Percentiles rank a stretch among this genome's conserved stretches.
phyloP scores from a whole-genome alignment of 2,329 filamentous ascomycete genomes.

The Paracorniculantispora psalliotae region DNA sequence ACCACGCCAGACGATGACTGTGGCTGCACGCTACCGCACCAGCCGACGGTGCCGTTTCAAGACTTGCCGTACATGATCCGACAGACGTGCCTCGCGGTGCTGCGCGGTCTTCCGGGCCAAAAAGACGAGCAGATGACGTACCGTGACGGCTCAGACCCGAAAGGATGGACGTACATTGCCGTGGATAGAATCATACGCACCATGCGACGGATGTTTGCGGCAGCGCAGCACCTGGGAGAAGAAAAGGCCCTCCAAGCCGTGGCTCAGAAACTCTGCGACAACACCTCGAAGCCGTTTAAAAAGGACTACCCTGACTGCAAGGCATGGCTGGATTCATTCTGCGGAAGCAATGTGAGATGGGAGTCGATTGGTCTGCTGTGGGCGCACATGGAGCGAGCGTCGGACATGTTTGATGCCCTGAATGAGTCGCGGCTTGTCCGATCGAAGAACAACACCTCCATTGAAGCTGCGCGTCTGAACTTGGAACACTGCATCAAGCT shows the following conservation, averaged over 20 bases:
- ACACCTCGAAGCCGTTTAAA: conserved; percentile 31
- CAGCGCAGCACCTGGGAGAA: conserved; percentile 3
- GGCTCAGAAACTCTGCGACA: conserved; percentile 31
- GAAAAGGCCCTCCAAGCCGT: conserved; percentile 29
- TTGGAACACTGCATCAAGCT: conserved; percentile 4
- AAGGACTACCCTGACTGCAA: conserved; percentile 31
- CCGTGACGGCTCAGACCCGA: conserved; percentile 19
- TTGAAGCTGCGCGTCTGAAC: not conserved
- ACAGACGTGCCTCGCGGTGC: conserved; percentile 33
- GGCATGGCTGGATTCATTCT: conserved; percentile 36
- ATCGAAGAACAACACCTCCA: not conserved
- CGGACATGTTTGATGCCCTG: conserved; percentile 5
- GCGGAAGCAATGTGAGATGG: conserved; percentile 36
- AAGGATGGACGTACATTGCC: conserved; percentile 29
- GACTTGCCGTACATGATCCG: conserved; percentile 25
- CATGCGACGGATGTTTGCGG: conserved; percentile 27
- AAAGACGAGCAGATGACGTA: conserved; percentile 20
- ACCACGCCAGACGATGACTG: not conserved
- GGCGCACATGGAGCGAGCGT: conserved; percentile 7
- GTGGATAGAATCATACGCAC: conserved; percentile 26
- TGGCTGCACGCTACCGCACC: not conserved
- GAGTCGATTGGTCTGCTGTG: conserved; percentile 38
- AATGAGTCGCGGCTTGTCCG: not conserved
- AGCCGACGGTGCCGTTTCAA: not conserved
- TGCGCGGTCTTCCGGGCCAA: conserved; percentile 31